phyloP scores from a whole-genome alignment of 2,329 filamentous ascomycete genomes.

The Chaetomiaceae sp. region DNA sequence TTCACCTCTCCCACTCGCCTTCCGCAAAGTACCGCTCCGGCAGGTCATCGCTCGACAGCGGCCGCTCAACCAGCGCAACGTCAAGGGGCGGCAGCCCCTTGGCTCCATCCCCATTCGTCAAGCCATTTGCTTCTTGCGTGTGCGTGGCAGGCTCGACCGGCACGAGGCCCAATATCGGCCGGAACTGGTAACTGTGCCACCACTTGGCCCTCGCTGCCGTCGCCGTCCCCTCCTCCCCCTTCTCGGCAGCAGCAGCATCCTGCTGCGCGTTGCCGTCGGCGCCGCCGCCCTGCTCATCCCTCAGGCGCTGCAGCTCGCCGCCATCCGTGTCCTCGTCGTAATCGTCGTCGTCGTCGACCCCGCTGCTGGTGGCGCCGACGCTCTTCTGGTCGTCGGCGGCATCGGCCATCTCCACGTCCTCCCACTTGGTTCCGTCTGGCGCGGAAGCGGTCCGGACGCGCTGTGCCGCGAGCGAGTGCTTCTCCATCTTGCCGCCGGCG shows the following conservation, averaged over 20 bases:
- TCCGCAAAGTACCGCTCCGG: constrained; percentile 65
- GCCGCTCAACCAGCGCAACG: constrained; percentile 83
- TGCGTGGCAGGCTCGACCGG: constrained; percentile 40
- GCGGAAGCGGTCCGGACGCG: constrained; percentile 36
- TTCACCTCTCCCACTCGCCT: constrained; percentile 45
- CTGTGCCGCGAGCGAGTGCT: constrained; percentile 43
- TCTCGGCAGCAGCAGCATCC: too few relatives aligned
- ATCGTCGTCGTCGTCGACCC: constrained; percentile 38
- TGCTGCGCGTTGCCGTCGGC: constrained; percentile 33
- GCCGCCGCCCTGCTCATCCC: constrained; percentile 36
- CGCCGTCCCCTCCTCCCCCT: constrained; percentile 26
- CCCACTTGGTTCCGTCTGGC: constrained; percentile 33
- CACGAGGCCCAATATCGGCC: constrained; percentile 77
- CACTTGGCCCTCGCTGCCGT: constrained; percentile 34
- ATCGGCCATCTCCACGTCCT: constrained; percentile 33
- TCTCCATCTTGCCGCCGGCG: constrained; percentile 50
- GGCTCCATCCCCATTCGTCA: constrained; percentile 28
- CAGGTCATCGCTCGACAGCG: constrained; percentile 75
- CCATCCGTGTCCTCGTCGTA: constrained; percentile 37
- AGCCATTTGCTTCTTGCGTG: constrained; percentile 22
- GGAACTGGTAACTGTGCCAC: constrained; percentile 91
- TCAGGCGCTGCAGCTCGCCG: constrained; percentile 29
- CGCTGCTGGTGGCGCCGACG: constrained; percentile 32
- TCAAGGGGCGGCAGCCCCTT: constrained; percentile 49
- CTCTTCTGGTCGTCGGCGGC: constrained; percentile 29